Base-by-base conservation (phyloP, 2,329 filamentous ascomycete species). In the Sporothrix phasma region DNA sequence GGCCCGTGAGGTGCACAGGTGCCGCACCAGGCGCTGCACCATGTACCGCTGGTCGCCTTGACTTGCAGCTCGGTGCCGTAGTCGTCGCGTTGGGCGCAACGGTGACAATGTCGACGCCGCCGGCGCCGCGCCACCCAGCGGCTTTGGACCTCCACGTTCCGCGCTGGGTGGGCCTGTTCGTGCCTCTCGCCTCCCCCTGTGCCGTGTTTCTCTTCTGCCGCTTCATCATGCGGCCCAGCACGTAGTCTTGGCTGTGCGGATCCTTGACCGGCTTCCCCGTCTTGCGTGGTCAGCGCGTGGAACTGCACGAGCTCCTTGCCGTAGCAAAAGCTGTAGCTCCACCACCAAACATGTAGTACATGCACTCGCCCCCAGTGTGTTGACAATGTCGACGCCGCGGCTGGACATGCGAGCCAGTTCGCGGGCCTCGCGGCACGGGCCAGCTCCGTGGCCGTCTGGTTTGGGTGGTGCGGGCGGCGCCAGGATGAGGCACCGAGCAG, bases 271-370 rank as follows among this genome's bases (percentile, higher is more conserved):
- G 92, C 26, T 90, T 88, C 11, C 88, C 84, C 3, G 87, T 86
- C 66, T 86, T 85, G 2, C n/a, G 85, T 85, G 0, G 90, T 84
- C 65, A 93, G 77, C 51, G 91, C 90, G 74, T 97, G 92, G 75
- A 95, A 97, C 75, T 97, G 92, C 71, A 90, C 88, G 67, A 97
- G 87, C 67, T 93, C 86, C 67, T 87, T 83, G 72, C 90, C 90
- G 76, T 96, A 94, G 79, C 92, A 97, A 75, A 96, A 96, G 70
- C 88, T 89, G 76, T 97, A 97, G 72, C 89, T 94, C 92, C 92
- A 97, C 92, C 92, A 97, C 0, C 92, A 0, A 86, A 89, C 68
- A 92, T 78, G 68, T 81, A 84, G 77, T 93, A 96, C 67, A 97
- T 83, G 74, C 92, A 97, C 60, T 83, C 82, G 3, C 87, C 88